These are phyloP conservation scores for Potentilla sterilis DNA, from an alignment of 306 rosid genomes.

Conservation along the genomic window DNA sequence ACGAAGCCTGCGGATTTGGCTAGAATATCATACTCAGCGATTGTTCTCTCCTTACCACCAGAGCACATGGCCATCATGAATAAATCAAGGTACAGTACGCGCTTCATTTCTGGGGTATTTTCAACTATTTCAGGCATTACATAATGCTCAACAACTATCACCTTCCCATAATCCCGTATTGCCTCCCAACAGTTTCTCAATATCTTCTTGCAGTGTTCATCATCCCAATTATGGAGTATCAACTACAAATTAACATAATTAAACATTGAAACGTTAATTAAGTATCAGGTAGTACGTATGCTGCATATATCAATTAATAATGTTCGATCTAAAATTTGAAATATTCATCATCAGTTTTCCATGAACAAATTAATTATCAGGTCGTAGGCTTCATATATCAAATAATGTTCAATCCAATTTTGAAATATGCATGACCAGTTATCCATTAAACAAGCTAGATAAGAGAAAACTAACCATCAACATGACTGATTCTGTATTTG, in stretches of 20 bases:
- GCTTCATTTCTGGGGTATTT: not conserved
- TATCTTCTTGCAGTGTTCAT: conserved; percentile 6
- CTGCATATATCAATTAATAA: too few species aligned
- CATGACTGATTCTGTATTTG: conserved; percentile 10
- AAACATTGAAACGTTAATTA: not conserved
- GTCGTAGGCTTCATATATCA: too few species aligned
- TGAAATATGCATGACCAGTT: not conserved
- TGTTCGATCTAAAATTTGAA: not conserved
- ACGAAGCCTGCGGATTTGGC: conserved; percentile 3
- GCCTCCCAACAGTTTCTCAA: conserved; percentile 14
- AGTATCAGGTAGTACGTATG: not conserved
- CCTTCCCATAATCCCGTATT: conserved; percentile 12
- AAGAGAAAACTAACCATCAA: not conserved
- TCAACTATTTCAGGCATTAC: not conserved
- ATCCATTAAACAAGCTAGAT: too few species aligned
- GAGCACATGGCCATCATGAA: not conserved
- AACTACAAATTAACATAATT: not conserved
- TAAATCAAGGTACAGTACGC: not conserved
- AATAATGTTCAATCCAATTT: too few species aligned
- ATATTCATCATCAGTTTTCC: too few species aligned
- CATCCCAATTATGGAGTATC: conserved; percentile 19
- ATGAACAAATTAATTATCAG: too few species aligned
- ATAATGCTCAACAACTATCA: conserved; percentile 2
- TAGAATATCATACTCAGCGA: not conserved
- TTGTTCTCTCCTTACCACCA: not conserved